Evolutionary conservation across 2,329 filamentous ascomycete genomes (phyloP).

Genomic region (Penicillium sumatraense): DNA sequence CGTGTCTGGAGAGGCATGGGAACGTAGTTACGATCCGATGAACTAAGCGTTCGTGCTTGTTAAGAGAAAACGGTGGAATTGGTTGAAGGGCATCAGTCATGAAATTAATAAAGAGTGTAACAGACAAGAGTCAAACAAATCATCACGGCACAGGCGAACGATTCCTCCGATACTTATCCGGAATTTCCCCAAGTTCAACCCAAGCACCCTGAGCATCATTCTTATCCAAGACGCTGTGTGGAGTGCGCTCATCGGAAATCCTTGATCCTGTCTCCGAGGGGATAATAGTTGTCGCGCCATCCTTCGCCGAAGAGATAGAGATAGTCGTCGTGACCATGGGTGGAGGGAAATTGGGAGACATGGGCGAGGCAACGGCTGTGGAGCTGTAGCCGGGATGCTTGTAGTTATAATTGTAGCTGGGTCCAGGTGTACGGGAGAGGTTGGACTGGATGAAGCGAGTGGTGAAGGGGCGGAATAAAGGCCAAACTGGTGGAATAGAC

Average conservation of each 20-base stretch:
- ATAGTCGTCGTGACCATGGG: constrained; percentile 21
- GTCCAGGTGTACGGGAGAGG: constrained; percentile 7
- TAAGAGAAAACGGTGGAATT: neutral
- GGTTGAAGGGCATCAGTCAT: neutral
- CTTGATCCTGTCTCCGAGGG: constrained; percentile 14
- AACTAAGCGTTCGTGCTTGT: no score
- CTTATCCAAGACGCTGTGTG: constrained; percentile 5
- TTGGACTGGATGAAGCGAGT: constrained; percentile 22
- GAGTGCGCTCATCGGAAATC: constrained; percentile 8
- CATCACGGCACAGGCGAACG: neutral
- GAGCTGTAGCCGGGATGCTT: constrained; percentile 8
- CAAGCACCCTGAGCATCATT: constrained; percentile 2
- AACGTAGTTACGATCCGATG: no score
- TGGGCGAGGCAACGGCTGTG: constrained; percentile 4
- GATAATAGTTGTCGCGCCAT: constrained; percentile 3
- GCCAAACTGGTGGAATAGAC: constrained; percentile 30
- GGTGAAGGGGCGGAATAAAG: constrained; percentile 25
- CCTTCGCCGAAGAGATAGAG: constrained; percentile 17
- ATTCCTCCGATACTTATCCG: neutral
- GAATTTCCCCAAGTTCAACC: constrained; percentile 14
- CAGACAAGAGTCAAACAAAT: neutral
- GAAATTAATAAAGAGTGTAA: neutral
- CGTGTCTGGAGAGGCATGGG: no score
- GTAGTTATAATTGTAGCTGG: constrained; percentile 7
- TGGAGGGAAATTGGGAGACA: constrained; percentile 19